A percentile compares a stretch with the other conserved stretches of the same genome.
Evolutionary conservation across 2,329 filamentous ascomycete species (phyloP).

Genomic region (Cladophialophora chaetospira): DNA sequence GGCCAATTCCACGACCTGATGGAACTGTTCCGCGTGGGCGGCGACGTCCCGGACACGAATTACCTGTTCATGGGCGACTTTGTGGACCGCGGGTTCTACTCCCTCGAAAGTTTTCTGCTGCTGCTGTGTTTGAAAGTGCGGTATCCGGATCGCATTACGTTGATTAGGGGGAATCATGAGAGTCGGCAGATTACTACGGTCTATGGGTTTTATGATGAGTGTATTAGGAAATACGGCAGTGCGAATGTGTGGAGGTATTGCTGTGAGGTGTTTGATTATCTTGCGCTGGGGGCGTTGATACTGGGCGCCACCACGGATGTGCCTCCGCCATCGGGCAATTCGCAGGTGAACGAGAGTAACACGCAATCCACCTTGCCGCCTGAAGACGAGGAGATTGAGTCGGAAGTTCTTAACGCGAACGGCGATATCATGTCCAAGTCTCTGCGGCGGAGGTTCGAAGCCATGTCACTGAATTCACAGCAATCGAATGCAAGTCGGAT

Average conservation of each 20-base stretch:
- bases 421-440: conserved; percentile 71
- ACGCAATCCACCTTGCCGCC: conserved; percentile 55
- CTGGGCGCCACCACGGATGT: conserved; percentile 75
- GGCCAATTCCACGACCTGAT: conserved; percentile 96
- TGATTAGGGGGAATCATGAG: conserved; percentile 94
- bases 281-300: conserved; percentile 85
- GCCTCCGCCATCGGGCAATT: conserved; percentile 47
- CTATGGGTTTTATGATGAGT: conserved; percentile 98
- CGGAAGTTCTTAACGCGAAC: conserved; percentile 85
- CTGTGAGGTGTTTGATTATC: conserved; percentile 97
- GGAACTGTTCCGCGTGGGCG: conserved; percentile 92
- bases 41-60: conserved; percentile 91
- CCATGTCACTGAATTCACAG: conserved; percentile 20
- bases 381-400: conserved; percentile 76
- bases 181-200: conserved; percentile 96
- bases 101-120: conserved; percentile 92
- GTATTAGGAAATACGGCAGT: conserved; percentile 90
- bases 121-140: conserved; percentile 95
- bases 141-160: conserved; percentile 94
- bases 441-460: conserved; percentile 37
- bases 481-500: conserved; percentile 30
- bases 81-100: conserved; percentile 97
- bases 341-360: conserved; percentile 34
- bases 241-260: conserved; percentile 97
- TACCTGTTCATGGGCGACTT: conserved; percentile 99